Evolutionary conservation across 2,329 filamentous ascomycete genomes (phyloP).

Genomic region (Colletotrichum liaoningense): DNA sequence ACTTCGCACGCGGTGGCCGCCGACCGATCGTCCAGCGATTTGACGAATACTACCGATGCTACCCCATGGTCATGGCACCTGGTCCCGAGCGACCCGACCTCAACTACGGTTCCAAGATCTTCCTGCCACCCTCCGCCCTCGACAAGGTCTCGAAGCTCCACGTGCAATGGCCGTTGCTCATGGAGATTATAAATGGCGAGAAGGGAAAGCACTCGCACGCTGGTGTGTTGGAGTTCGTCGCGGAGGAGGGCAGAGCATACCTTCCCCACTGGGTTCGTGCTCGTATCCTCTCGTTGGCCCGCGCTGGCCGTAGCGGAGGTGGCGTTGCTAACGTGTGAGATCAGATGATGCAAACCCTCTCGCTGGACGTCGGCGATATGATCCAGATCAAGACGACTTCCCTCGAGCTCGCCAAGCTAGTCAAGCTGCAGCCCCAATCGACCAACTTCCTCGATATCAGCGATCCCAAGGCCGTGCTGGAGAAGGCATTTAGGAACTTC

Average conservation of each 20-base stretch:
- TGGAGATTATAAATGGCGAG: slow-evolving; percentile 93
- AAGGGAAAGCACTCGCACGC: slow-evolving; percentile 86
- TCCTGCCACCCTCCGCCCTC: slow-evolving; percentile 94
- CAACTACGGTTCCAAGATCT: slow-evolving; percentile 97
- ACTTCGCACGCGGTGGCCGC: slow-evolving; percentile 51
- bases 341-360: slow-evolving; percentile 93
- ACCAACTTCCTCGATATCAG: slow-evolving; percentile 95
- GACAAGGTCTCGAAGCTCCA: slow-evolving; percentile 97
- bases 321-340: background rate
- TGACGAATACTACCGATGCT: slow-evolving; percentile 98
- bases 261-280: slow-evolving; percentile 87
- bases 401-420: slow-evolving; percentile 87
- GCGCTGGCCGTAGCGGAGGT: background rate
- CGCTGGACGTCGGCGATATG: slow-evolving; percentile 91
- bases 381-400: slow-evolving; percentile 96
- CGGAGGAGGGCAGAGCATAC: slow-evolving; percentile 96
- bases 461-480: slow-evolving; percentile 95
- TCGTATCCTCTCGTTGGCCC: background rate
- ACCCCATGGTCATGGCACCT: slow-evolving; percentile 93
- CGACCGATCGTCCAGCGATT: slow-evolving; percentile 78
- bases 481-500: slow-evolving; percentile 96
- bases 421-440: slow-evolving; percentile 96
- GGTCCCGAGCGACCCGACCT: slow-evolving; percentile 88
- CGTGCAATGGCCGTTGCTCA: slow-evolving; percentile 96
- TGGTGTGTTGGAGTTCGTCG: slow-evolving; percentile 96